These are phyloP conservation scores for Cyathus striatus DNA, from an alignment of 768 basidiomycete genomes.

Conservation along the genomic window DNA sequence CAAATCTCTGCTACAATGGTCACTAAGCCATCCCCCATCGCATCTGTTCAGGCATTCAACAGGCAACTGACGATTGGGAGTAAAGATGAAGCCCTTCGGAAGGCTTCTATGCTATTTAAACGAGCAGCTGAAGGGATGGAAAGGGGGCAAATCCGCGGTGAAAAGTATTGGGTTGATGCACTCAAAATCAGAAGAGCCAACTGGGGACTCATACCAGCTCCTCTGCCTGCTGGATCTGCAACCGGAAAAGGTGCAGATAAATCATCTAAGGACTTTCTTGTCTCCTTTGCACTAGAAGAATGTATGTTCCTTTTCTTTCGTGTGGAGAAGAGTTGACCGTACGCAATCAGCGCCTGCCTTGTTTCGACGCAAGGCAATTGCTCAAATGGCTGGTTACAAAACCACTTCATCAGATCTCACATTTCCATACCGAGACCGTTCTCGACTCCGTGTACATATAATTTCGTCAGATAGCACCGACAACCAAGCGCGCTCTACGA, in stretches of 20 bases:
- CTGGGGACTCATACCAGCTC: constrained; percentile 78
- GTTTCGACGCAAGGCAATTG: constrained; percentile 69
- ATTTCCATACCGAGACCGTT: constrained; percentile 62
- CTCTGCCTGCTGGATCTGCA: constrained; percentile 63
- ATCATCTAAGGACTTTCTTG: constrained; percentile 75
- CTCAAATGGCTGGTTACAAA: constrained; percentile 52
- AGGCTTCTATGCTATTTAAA: constrained; percentile 69
- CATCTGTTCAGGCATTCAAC: constrained; percentile 68
- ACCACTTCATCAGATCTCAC: constrained; percentile 37
- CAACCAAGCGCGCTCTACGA: constrained; percentile 25
- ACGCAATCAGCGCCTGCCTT: constrained; percentile 47
- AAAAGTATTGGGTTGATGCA: constrained; percentile 81
- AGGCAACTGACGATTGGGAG: constrained; percentile 68
- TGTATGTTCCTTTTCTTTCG: constrained; percentile 40
- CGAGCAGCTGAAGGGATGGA: constrained; percentile 68
- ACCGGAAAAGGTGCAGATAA: constrained; percentile 76
- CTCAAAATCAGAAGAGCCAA: constrained; percentile 71
- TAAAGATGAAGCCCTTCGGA: constrained; percentile 76
- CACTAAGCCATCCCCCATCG: constrained; percentile 58
- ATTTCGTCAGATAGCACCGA: constrained; percentile 27
- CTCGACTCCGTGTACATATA: constrained; percentile 60
- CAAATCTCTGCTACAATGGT: constrained; percentile 58
- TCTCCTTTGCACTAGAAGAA: constrained; percentile 79
- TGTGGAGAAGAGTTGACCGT: constrained; percentile 1
- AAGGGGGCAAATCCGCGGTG: constrained; percentile 50